Evolutionary conservation across 805 yeast species (phyloP), one percentile per base, ranked within the genome.

Genomic region (Lipomyces orientalis): DNA sequence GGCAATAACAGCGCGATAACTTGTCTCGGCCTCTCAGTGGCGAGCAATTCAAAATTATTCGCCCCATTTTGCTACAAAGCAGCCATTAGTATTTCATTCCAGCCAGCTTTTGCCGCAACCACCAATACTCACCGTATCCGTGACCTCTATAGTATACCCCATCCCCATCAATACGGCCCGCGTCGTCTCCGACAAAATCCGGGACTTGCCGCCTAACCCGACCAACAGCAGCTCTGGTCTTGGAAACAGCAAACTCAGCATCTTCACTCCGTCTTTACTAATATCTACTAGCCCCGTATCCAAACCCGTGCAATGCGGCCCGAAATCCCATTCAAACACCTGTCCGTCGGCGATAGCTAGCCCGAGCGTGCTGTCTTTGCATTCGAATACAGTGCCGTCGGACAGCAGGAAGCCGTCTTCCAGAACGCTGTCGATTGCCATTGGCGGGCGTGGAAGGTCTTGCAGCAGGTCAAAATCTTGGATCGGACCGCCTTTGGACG

Each of bases 1-100:
- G 96, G 91, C 55, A 91, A 79, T 60, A 91, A 79, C 39, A 91
- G 78, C 0, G 90, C 95, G 1, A 87, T 93, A n/a, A 91, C 87
- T 39, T 87, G 88, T 33, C 82, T 80, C 0, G 93, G 91, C 71
- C 97, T 81, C 75, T 91, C 97, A 0, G 94, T 90, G 0, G 94
- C 93, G 66, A 91, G 78, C 55, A 91, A 78, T 73, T 91, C 94
- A 78, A 85, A 91, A 69, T 85, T 87, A 70, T 85, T 84, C 12
- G 90, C 93, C 0, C 91, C 90, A 71, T 85, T 85, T 37, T 67
- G 66, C 77, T 75, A 66, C 12, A 56, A 56, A 12, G 16, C 16
- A 31, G 54, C 19, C 22, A 19, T 19, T 54, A 55, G 22, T 25
- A 52, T 52, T 52, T 16, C n/a, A 22, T 16, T 37, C 5, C 43